Conservation (phyloP, 2,329 filamentous ascomycete species). For the Penicillium digitatum region DNA sequence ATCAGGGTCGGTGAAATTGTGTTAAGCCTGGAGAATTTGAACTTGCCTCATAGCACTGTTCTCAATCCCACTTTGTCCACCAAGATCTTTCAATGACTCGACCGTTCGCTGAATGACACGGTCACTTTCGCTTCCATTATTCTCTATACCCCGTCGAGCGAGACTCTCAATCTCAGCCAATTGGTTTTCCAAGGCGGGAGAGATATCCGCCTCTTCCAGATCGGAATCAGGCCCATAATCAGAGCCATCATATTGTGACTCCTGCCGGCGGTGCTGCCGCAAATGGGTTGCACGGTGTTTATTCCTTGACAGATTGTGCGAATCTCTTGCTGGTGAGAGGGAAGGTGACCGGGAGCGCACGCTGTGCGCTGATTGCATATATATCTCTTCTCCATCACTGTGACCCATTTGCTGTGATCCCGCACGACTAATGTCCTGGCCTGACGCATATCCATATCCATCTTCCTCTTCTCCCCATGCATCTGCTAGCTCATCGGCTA, state of each 20-base stretch:
- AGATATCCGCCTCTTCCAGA: slow-evolving; percentile 51
- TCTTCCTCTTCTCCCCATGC: slow-evolving; percentile 54
- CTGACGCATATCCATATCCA: slow-evolving; percentile 43
- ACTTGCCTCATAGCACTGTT: slow-evolving; percentile 53
- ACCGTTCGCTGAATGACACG: slow-evolving; percentile 52
- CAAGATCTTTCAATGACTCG: slow-evolving; percentile 51
- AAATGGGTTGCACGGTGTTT: slow-evolving; percentile 36
- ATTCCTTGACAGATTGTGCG: slow-evolving; percentile 37
- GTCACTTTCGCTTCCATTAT: slow-evolving; percentile 51
- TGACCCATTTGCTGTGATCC: slow-evolving; percentile 31
- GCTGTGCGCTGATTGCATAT: slow-evolving; percentile 27
- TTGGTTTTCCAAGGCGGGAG: slow-evolving; percentile 51
- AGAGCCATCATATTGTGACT: slow-evolving; percentile 54
- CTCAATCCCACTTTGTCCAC: slow-evolving; percentile 54
- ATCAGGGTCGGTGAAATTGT: background rate
- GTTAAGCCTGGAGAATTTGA: slow-evolving; percentile 16
- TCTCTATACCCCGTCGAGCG: slow-evolving; percentile 51
- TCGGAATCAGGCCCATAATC: slow-evolving; percentile 57
- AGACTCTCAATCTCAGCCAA: slow-evolving; percentile 56
- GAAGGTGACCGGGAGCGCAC: slow-evolving; percentile 27
- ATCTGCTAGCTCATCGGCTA: slow-evolving; percentile 62
- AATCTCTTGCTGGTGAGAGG: slow-evolving; percentile 23
- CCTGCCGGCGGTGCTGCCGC: slow-evolving; percentile 38
- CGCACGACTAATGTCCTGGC: slow-evolving; percentile 32
- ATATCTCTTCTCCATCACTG: slow-evolving; percentile 32